phyloP scores from a whole-genome alignment of 1,139 yeast species.

The Geotrichum candidum region DNA sequence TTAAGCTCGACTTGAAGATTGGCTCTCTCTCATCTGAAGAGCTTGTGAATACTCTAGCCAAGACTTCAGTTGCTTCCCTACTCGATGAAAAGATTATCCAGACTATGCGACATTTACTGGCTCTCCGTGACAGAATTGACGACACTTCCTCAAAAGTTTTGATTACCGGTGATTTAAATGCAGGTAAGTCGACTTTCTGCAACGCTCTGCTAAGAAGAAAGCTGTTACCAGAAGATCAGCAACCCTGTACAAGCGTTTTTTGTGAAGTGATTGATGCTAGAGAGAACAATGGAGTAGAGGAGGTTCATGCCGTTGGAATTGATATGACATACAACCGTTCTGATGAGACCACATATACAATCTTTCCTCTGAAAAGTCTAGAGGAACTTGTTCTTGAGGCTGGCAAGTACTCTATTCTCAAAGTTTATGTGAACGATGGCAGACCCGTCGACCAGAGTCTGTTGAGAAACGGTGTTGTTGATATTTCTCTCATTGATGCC shows the following conservation, averaged over 20 bases:
- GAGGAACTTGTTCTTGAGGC: constrained; percentile 68
- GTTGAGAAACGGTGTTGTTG: constrained; percentile 84
- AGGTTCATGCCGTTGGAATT: constrained; percentile 86
- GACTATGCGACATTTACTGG: constrained; percentile 59
- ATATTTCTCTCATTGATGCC: constrained; percentile 88
- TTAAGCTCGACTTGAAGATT: constrained; percentile 58
- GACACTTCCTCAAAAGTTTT: constrained; percentile 91
- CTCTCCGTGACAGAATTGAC: constrained; percentile 76
- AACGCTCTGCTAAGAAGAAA: constrained; percentile 77
- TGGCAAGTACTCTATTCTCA: constrained; percentile 65
- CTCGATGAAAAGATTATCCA: constrained; percentile 59
- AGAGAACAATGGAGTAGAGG: constrained; percentile 70
- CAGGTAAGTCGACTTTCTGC: constrained; percentile 95
- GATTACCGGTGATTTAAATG: constrained; percentile 93
- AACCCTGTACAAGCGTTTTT: constrained; percentile 94
- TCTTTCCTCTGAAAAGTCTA: constrained; percentile 49
- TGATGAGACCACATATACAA: constrained; percentile 62
- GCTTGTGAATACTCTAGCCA: constrained; percentile 52
- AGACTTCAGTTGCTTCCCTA: constrained; percentile 56
- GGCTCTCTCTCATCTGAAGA: constrained; percentile 46
- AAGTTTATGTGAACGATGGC: constrained; percentile 73
- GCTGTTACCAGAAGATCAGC: constrained; percentile 90
- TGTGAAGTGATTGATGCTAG: constrained; percentile 88
- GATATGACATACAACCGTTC: constrained; percentile 52
- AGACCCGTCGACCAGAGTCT: constrained; percentile 66